phyloP scores from a whole-genome alignment of 2,329 filamentous ascomycete genomes.

The Xylaria digitata region DNA sequence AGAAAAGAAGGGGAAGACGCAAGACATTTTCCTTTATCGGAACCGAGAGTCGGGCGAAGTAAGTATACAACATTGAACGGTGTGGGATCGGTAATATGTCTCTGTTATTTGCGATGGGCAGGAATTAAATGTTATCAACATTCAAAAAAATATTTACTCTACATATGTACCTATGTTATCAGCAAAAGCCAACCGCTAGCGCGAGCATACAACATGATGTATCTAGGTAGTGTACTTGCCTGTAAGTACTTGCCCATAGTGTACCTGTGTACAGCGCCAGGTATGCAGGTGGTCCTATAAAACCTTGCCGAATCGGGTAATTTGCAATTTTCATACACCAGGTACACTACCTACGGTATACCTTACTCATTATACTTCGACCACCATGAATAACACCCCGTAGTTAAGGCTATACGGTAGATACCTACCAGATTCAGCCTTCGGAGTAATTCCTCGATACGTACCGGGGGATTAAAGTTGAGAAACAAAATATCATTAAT shows the following conservation, averaged over 20 bases:
- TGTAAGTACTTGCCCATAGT: background rate
- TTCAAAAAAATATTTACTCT: background rate
- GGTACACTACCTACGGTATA: background rate
- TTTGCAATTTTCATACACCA: background rate
- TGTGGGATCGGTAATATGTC: background rate
- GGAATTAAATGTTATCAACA: conserved; percentile 9
- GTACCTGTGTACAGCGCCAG: too few species aligned
- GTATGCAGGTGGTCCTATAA: conserved; percentile 12
- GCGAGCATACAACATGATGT: too few species aligned
- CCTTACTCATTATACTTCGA: background rate
- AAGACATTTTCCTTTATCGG: background rate
- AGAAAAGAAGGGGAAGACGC: conserved; percentile 1
- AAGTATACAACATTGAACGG: background rate
- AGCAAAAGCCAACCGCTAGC: background rate
- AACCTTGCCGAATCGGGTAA: conserved; percentile 28
- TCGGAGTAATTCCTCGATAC: background rate
- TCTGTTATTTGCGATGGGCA: background rate
- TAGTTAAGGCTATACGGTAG: background rate
- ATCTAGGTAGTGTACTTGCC: too few species aligned
- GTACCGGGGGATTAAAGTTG: too few species aligned
- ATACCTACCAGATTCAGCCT: too few species aligned
- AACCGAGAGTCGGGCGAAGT: background rate
- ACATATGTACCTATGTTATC: background rate
- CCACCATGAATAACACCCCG: background rate
- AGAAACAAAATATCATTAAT: background rate